phyloP scores from a whole-genome alignment of 2,329 filamentous ascomycete species.

The Colletotrichum lindemuthianum region DNA sequence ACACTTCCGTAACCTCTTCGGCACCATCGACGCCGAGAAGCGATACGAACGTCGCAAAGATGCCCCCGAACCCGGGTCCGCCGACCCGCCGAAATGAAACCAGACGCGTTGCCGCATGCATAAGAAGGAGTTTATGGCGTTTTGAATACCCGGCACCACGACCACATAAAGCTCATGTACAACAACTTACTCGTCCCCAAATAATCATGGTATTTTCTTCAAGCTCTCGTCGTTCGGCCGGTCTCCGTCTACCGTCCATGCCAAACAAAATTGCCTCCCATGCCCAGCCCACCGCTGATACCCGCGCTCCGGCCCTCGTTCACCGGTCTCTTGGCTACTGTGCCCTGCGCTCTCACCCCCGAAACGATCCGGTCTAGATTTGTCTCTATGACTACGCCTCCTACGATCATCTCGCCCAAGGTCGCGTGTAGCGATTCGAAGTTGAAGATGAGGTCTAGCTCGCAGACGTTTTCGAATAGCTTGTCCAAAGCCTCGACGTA shows the following conservation, averaged over 20 bases:
- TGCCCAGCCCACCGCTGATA: conserved; percentile 61
- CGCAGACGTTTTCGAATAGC: conserved; percentile 98
- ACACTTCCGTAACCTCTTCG: conserved; percentile 51
- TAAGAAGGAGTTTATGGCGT: conserved; percentile 34
- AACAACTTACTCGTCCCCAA: conserved; percentile 41
- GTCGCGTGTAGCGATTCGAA: conserved; percentile 96
- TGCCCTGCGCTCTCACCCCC: conserved; percentile 81
- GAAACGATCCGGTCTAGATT: conserved; percentile 88
- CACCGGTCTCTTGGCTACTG: conserved; percentile 81
- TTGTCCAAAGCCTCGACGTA: conserved; percentile 96
- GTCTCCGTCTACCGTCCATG: conserved; percentile 46
- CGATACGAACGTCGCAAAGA: conserved; percentile 53
- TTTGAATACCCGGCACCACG: conserved; percentile 32
- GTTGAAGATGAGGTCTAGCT: conserved; percentile 98
- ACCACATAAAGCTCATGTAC: conserved; percentile 36
- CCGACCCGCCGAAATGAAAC: conserved; percentile 37
- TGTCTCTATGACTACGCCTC: conserved; percentile 94
- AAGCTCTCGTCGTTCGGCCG: conserved; percentile 6
- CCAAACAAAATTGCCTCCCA: conserved; percentile 70
- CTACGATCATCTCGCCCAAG: conserved; percentile 92
- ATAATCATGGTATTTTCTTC: conserved; percentile 23
- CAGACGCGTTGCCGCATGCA: conserved; percentile 10
- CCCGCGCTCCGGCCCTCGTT: conserved; percentile 69
- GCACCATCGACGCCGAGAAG: conserved; percentile 52
- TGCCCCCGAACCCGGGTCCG: conserved; percentile 45